A percentile compares a stretch with the other conserved stretches of the same genome.
These are phyloP conservation scores for Starmerella vaccinii DNA, from an alignment of 805 yeast genomes.

Conservation along the genomic window DNA sequence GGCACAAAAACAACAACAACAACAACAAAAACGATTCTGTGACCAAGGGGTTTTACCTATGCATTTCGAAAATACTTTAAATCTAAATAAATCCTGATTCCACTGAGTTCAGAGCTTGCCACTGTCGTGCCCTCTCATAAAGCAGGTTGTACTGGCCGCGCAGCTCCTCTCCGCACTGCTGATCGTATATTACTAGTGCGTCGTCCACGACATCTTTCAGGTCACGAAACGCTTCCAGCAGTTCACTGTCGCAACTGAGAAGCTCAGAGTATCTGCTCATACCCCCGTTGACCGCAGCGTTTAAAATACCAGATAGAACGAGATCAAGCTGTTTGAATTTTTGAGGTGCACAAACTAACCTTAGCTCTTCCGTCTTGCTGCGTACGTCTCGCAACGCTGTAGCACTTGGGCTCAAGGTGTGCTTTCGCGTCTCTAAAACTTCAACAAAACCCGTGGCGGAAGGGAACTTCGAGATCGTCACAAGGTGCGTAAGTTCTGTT, in stretches of 20 bases:
- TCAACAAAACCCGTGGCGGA: not conserved
- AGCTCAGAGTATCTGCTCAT: not conserved
- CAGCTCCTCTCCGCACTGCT: not conserved
- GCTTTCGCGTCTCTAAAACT: not conserved
- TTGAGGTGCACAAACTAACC: not conserved
- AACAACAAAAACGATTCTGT: no score
- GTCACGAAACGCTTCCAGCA: not conserved
- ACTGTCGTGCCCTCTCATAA: not conserved
- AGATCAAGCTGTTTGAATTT: not conserved
- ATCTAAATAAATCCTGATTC: not conserved
- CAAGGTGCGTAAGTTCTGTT: not conserved
- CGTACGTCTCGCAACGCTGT: not conserved
- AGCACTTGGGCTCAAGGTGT: not conserved
- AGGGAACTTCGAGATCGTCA: not conserved
- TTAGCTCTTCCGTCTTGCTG: not conserved
- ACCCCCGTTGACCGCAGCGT: slow-evolving; percentile 2
- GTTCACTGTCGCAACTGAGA: not conserved
- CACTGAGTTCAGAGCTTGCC: not conserved
- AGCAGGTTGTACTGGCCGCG: not conserved
- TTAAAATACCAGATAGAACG: not conserved
- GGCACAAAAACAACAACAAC: no score
- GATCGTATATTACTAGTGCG: not conserved
- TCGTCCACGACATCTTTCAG: not conserved
- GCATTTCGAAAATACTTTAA: no score
- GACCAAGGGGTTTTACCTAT: no score